A percentile compares a stretch with the other conserved stretches of the same genome.
phyloP scores from a whole-genome alignment of 371 early-diverging fungal genomes.

The Syncephalis plumigaleata region DNA sequence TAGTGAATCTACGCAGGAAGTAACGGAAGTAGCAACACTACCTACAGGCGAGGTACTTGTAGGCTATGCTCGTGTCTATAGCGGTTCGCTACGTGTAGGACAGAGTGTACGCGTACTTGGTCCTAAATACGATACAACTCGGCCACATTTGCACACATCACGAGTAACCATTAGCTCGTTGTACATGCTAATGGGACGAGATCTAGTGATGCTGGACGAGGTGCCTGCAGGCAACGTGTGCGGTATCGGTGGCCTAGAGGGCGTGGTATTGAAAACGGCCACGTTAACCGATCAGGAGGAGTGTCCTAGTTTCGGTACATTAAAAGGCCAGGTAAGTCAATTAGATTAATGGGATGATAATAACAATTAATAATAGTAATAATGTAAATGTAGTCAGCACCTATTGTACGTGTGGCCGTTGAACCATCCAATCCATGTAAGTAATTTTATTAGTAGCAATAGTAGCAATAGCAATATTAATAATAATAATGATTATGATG shows the following conservation, averaged over 20 bases:
- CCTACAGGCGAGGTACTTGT: conserved; percentile 37
- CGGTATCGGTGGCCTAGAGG: conserved; percentile 86
- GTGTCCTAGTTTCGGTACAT: conserved; percentile 8
- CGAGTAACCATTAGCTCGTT: conserved; percentile 56
- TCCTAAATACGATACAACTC: conserved; percentile 73
- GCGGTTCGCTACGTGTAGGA: conserved; percentile 75
- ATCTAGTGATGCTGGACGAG: conserved; percentile 56
- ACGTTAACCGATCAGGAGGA: conserved; percentile 51
- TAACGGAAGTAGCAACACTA: conserved; percentile 19
- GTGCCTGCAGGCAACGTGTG: conserved; percentile 93
- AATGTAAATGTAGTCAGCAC: conserved; percentile 31
- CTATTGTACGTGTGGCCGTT: conserved; percentile 90
- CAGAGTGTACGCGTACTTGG: conserved; percentile 74
- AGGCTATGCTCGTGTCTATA: conserved; percentile 87
- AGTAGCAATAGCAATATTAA: too few species aligned
- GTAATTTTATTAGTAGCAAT: conserved; percentile 1
- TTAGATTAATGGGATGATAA: neutral
- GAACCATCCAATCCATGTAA: conserved; percentile 68
- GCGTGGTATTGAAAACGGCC: conserved; percentile 75
- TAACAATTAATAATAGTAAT: too few species aligned
- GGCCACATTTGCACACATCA: conserved; percentile 42
- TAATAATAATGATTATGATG: neutral
- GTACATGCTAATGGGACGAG: conserved; percentile 92
- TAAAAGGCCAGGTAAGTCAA: neutral
- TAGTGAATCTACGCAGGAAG: conserved; percentile 5